Evolutionary conservation across 208 protist genomes (phyloP).

Genomic region (Wallacemonas collosoma): DNA sequence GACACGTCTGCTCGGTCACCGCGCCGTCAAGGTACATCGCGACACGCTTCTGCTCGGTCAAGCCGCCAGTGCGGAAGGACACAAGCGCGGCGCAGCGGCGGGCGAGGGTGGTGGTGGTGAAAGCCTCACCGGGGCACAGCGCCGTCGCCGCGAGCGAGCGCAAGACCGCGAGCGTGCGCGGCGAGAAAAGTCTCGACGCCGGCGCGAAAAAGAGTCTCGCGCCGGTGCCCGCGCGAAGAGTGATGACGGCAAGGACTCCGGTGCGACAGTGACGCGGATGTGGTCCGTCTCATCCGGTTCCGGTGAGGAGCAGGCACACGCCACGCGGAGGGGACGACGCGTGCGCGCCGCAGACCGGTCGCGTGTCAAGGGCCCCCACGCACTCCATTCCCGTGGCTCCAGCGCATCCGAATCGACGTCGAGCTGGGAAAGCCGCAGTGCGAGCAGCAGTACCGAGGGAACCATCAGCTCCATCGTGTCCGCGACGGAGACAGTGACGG

Average conservation of each 20-base stretch:
- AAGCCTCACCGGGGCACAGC: not conserved
- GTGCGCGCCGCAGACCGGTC: too few relatives aligned
- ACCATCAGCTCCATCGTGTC: not conserved
- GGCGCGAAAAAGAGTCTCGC: not conserved
- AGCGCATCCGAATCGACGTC: not conserved
- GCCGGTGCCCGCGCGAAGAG: not conserved
- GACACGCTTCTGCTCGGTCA: not conserved
- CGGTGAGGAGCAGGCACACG: not conserved
- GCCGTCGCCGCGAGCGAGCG: not conserved
- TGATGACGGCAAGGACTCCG: not conserved
- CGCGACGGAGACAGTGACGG: not conserved
- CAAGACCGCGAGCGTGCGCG: not conserved
- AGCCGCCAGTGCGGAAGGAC: not conserved
- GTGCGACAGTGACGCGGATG: not conserved
- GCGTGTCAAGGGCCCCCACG: not conserved
- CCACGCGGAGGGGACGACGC: not conserved
- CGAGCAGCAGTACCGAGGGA: not conserved
- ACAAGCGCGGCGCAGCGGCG: not conserved
- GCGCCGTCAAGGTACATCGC: conserved; percentile 1
- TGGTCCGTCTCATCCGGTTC: not conserved
- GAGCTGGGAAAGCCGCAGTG: not conserved
- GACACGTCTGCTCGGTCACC: conserved; percentile 14
- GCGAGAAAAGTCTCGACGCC: not conserved
- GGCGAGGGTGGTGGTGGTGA: not conserved
- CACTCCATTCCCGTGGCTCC: conserved; percentile 12